Percentiles rank a stretch among this genome's conserved stretches.
Evolutionary conservation across 2,329 filamentous ascomycete genomes (phyloP).

Genomic region (Diplodia mutila): DNA sequence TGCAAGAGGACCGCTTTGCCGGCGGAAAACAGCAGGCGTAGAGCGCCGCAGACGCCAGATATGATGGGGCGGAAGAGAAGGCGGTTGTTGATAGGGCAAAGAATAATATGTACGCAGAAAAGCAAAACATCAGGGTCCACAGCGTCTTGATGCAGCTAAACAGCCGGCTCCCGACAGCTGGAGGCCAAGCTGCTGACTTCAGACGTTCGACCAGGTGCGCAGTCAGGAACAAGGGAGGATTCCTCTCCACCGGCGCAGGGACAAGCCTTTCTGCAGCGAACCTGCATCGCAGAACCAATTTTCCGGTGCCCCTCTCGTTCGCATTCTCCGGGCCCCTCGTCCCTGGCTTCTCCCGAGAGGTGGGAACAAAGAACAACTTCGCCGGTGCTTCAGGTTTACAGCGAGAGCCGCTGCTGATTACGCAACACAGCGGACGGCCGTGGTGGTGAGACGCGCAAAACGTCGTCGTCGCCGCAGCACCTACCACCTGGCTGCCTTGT

Average conservation of each 20-base stretch:
- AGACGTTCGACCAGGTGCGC: not conserved
- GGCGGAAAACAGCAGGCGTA: not conserved
- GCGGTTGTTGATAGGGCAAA: not conserved
- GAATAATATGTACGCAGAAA: not conserved
- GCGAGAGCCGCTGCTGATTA: not conserved
- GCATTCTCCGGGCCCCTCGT: not conserved
- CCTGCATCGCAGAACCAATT: constrained; percentile 7
- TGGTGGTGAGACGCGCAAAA: constrained; percentile 14
- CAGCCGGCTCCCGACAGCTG: not conserved
- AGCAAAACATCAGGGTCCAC: constrained; percentile 6
- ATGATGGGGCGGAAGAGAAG: not conserved
- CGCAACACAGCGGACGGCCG: constrained; percentile 10
- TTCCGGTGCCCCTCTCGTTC: not conserved
- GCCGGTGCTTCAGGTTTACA: constrained; percentile 18
- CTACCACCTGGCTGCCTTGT: not conserved
- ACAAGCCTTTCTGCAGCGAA: constrained; percentile 14
- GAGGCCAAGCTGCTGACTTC: too few species aligned
- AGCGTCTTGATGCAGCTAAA: not conserved
- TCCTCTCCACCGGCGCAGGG: constrained; percentile 3
- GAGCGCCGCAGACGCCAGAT: not conserved
- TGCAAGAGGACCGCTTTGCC: not conserved
- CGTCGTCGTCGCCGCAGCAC: not conserved
- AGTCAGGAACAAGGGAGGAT: not conserved
- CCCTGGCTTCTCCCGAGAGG: not conserved
- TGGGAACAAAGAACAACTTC: constrained; percentile 1